Evolutionary conservation across 148 eudicot genomes (phyloP), one percentile per base, ranked within the genome.

Genomic region (Vaccinium corymbosum): DNA sequence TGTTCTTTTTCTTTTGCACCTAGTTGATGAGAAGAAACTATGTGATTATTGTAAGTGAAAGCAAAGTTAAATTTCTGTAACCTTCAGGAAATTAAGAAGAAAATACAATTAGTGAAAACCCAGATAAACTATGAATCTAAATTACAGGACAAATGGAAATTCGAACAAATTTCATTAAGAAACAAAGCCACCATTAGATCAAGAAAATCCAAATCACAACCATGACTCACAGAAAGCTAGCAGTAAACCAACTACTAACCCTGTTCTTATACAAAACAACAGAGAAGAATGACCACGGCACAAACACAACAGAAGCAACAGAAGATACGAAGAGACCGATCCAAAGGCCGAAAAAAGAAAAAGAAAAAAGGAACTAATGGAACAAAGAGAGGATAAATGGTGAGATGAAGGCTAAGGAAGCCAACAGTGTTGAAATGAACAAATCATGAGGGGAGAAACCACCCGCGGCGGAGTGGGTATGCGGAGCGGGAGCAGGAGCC

Each of bases 361-460:
- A 42, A 42, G 5, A 42, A 42, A 42, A 42, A 42, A 42, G 5
- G 0, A 15, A 25, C 79, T 56, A 53, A 46, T 46, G 16, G 66
- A 25, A 38, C 72, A 59, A 74, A 75, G 70, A 52, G 72, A 55
- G 56, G 53, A 52, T 14, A 12, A 25, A 74, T 50, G 78, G 84
- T 27, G 38, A 27, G 7, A 71, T 16, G 13, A 82, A 27, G 78
- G 46, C 32, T 52, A 32, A 72, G 51, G 79, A 35, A 73, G 79
- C 61, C 16, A 57, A 42, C 1, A 83, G 42, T 8, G 68, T n/a
- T 1, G 85, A 56, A 32, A 74, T 42, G 70, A 74, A 22, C 51
- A 74, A 9, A 27, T 68, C 73, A 46, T 13, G 72, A 83, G 85
- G 85, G 56, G 85, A 46, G 38, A 75, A 29, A 32, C 27, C 53